Evolutionary conservation across 805 yeast species (phyloP).

Genomic region (Ogataea angusta): DNA sequence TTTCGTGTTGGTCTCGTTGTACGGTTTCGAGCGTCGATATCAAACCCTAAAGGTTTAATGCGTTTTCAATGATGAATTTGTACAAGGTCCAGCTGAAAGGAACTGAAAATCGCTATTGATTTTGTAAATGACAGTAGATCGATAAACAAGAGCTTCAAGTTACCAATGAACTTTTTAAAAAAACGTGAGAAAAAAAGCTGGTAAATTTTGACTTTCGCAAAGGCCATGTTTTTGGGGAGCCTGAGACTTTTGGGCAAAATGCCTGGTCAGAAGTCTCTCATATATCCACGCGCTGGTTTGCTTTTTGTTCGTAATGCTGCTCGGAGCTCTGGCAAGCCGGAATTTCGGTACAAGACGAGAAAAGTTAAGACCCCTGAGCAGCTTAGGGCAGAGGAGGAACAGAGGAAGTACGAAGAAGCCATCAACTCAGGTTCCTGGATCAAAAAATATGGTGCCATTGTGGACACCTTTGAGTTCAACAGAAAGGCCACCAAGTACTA

Average conservation of each 20-base stretch:
- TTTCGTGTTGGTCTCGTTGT: background rate
- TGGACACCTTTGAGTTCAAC: constrained; percentile 54
- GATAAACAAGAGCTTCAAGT: constrained; percentile 1
- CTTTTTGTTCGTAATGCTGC: background rate
- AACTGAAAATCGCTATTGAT: background rate
- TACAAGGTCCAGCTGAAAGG: background rate
- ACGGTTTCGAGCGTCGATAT: background rate
- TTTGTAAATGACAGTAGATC: background rate
- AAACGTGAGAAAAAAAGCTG: constrained; percentile 4
- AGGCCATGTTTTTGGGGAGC: constrained; percentile 2
- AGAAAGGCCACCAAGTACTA: constrained; percentile 62
- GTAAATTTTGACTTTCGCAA: background rate
- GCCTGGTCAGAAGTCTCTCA: background rate
- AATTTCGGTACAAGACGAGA: constrained; percentile 28
- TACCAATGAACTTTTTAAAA: constrained; percentile 6
- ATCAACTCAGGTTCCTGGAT: constrained; percentile 33
- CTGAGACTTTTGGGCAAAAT: background rate
- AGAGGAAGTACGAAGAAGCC: constrained; percentile 31
- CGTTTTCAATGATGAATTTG: background rate
- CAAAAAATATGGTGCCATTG: constrained; percentile 50
- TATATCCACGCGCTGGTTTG: background rate
- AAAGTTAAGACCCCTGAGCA: constrained; percentile 29
- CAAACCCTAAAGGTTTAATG: background rate
- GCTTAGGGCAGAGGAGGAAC: constrained; percentile 28
- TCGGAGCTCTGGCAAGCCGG: constrained; percentile 15